These are phyloP conservation scores for Zizania palustris DNA, from an alignment of 202 grass and related monocot species.

Conservation along the genomic window DNA sequence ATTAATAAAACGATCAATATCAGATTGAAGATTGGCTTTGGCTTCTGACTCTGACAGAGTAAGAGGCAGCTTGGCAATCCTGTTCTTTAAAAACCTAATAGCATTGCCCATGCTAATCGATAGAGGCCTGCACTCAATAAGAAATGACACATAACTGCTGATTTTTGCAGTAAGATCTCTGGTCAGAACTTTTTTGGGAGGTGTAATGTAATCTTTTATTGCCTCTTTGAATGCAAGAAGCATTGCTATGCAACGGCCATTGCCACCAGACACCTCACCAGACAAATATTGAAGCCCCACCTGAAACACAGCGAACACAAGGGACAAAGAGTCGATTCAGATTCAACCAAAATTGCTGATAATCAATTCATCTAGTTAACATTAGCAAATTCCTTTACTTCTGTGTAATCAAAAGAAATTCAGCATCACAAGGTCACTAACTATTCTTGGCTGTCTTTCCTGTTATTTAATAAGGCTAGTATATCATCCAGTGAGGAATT, in stretches of 20 bases:
- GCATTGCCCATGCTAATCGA: conserved; percentile 97
- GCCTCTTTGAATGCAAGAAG: conserved; percentile 85
- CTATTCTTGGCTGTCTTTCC: not conserved
- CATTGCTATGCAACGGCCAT: conserved; percentile 92
- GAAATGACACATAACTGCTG: conserved; percentile 85
- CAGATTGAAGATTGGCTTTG: conserved; percentile 78
- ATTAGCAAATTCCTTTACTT: conserved; percentile 27
- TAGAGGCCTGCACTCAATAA: conserved; percentile 91
- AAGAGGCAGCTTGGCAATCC: conserved; percentile 73
- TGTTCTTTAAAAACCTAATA: conserved; percentile 85
- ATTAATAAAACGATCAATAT: conserved; percentile 91
- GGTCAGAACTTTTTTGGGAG: conserved; percentile 76
- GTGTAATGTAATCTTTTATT: conserved; percentile 85
- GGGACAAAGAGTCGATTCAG: not conserved
- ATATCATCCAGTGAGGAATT: conserved; percentile 18
- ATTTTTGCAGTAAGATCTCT: conserved; percentile 87
- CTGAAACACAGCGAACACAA: conserved; percentile 46
- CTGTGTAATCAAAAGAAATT: conserved; percentile 14
- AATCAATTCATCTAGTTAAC: conserved; percentile 16
- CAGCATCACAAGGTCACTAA: not conserved
- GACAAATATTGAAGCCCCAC: conserved; percentile 91
- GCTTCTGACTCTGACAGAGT: conserved; percentile 72
- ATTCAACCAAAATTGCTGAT: conserved; percentile 28
- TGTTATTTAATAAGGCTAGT: conserved; percentile 4
- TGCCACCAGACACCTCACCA: conserved; percentile 78